Conservation (phyloP, 2,329 filamentous ascomycete genomes). For the Monosporascus sp. region DNA sequence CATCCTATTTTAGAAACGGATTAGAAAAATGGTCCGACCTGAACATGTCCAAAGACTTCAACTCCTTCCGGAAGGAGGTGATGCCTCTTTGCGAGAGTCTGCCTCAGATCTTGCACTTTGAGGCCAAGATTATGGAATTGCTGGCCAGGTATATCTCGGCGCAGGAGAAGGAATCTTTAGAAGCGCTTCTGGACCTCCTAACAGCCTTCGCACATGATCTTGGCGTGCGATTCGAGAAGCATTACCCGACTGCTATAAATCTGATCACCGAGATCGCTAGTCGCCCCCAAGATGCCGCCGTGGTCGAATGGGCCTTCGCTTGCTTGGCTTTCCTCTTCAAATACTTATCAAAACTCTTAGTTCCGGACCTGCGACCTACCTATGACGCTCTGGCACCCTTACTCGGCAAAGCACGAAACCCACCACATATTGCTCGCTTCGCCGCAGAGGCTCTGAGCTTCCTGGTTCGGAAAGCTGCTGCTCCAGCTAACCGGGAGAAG, state of each 20-base stretch:
- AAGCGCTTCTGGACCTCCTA: slow-evolving; percentile 81
- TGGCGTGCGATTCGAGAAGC: slow-evolving; percentile 78
- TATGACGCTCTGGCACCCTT: slow-evolving; percentile 79
- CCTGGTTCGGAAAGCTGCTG: slow-evolving; percentile 80
- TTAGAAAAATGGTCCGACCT: slow-evolving; percentile 87
- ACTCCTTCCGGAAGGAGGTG: slow-evolving; percentile 68
- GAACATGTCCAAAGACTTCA: slow-evolving; percentile 80
- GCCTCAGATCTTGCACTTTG: slow-evolving; percentile 85
- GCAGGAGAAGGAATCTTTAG: slow-evolving; percentile 73
- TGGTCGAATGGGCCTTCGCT: slow-evolving; percentile 97
- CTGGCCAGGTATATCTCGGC: slow-evolving; percentile 71
- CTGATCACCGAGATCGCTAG: slow-evolving; percentile 74
- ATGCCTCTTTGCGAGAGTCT: slow-evolving; percentile 80
- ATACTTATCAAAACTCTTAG: slow-evolving; percentile 82
- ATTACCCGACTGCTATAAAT: slow-evolving; percentile 71
- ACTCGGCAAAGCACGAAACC: slow-evolving; percentile 75
- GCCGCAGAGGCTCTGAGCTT: slow-evolving; percentile 95
- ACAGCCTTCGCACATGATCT: slow-evolving; percentile 94
- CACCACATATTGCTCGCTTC: slow-evolving; percentile 83
- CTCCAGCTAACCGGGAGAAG: slow-evolving; percentile 67
- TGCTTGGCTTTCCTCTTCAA: slow-evolving; percentile 96
- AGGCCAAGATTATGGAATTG: slow-evolving; percentile 74
- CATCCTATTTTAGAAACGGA: slow-evolving; percentile 81
- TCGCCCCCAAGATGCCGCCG: slow-evolving; percentile 71
- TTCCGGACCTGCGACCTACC: slow-evolving; percentile 78